Evolutionary conservation across 2,329 filamentous ascomycete genomes (phyloP), one percentile per base, ranked within the genome.

Genomic region (Xylariaceae sp.): DNA sequence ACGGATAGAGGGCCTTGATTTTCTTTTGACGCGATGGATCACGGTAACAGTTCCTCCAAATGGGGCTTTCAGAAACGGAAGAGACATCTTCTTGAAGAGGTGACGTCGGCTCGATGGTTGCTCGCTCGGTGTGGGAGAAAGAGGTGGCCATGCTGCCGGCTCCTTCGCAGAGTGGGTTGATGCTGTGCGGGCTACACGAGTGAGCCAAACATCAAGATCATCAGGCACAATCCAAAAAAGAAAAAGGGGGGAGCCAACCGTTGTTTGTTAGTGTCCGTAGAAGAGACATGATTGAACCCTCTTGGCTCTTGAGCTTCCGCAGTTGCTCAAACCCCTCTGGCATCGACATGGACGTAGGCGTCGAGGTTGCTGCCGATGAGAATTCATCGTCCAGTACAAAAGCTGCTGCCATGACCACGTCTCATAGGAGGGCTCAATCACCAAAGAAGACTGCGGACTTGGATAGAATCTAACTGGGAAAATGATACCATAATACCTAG

Each of bases 241-340:
- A 30, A 31, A 41, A n/a, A 45, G 50, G 66, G 7, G 12, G n/a
- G 26, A 47, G 51, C 66, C 41, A 61, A 67, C 70, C 63, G 47
- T 69, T 74, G 49, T 72, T 73, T 26, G 72, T 74, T 50, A 77
- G 62, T 19, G 72, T 73, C 34, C 70, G 72, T 26, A 79, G 56
- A 27, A 70, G 73, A 3, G 72, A 74, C 51, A 72, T 61, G n/a
- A 78, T 61, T 4, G 72, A 74, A n/a, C 72, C 70, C n/a, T 45
- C 43, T 42, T 72, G 71, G 29, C 71, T 70, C 52, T 70, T 68
- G 40, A 73, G 46, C 56, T 74, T 77, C 3, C 67, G 71, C 56
- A 59, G 67, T 47, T 57, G 66, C 54, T 60, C 65, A 46, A 62
- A 49, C 39, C 48, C 58, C 47, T 63, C 63, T 7, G 57, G 51